A percentile compares a stretch with the other conserved stretches of the same genome.
These are phyloP conservation scores for Pyricularia sp. DNA, from an alignment of 2,329 filamentous ascomycete species.

Conservation along the genomic window DNA sequence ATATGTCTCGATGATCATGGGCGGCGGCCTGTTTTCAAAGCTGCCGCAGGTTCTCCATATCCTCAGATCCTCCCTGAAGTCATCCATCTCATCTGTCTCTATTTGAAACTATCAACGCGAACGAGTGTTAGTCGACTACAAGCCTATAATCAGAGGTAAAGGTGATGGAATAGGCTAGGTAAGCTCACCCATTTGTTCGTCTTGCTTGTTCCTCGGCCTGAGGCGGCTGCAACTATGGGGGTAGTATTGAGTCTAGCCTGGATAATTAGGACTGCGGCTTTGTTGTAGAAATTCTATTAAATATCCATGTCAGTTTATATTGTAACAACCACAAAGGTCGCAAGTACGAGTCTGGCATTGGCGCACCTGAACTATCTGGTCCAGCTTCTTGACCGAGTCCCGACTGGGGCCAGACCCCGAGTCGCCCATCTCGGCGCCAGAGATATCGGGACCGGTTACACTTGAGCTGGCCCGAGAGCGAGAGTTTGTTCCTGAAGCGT, in stretches of 20 bases:
- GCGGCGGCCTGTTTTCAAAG: slow-evolving; percentile 62
- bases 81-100: slow-evolving; percentile 83
- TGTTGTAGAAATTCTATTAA: slow-evolving; percentile 75
- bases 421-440: neutral
- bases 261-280: slow-evolving; percentile 72
- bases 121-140: slow-evolving; percentile 4
- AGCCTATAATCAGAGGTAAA: neutral
- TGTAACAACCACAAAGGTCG: neutral
- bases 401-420: slow-evolving; percentile 36
- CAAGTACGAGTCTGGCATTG: neutral
- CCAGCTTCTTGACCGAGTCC: slow-evolving; percentile 66
- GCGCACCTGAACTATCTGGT: slow-evolving; percentile 72
- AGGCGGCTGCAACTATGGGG: slow-evolving; percentile 41
- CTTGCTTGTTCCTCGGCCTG: slow-evolving; percentile 35
- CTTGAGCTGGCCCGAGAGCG: slow-evolving; percentile 31
- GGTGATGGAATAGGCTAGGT: neutral
- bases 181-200: slow-evolving; percentile 71
- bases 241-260: slow-evolving; percentile 65
- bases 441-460: slow-evolving; percentile 22
- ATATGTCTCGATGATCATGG: slow-evolving; percentile 82
- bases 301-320: slow-evolving; percentile 3
- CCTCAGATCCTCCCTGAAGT: slow-evolving; percentile 67
- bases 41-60: slow-evolving; percentile 73
- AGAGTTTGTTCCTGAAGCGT: slow-evolving; percentile 30
- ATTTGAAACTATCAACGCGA: slow-evolving; percentile 65